Base-by-base conservation (phyloP, 192 early-diverging fungal genomes). In the Entomortierella beljakovae region DNA sequence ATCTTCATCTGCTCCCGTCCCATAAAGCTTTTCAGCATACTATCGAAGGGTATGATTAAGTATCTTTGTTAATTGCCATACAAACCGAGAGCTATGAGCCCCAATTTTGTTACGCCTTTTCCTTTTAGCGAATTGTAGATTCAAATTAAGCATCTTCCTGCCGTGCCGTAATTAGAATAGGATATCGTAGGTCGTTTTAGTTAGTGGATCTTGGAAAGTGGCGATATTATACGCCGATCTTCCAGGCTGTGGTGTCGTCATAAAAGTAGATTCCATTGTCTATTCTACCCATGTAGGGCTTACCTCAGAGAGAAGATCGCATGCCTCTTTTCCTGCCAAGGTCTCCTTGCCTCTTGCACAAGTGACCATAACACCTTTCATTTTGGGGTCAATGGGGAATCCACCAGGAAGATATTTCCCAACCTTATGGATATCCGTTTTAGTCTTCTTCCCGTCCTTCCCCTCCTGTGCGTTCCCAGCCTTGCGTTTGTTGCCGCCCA, bases 291-390 rank as follows among this genome's bases (percentile, higher is more conserved):
- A n/a, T n/a, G 9, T 2, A n/a, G 34, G 4, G 7, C 51, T 71
- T 84, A 84, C 87, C 60, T 82, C 65, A 31, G 80, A 69, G 49
- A 86, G 81, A 22, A 88, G 43, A 61, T 88, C 85, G 13, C 80
- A 73, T 22, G 82, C 81, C 66, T 88, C 87, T 48, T 71, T 76
- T 20, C 82, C 71, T 8, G 85, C 82, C 8, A 61, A 58, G 20
- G 32, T 55, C 58, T 88, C 87, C 66, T 75, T 85, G 42, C 63
- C 63, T 61, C 82, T 75, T 13, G 79, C 53, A 58, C 85, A 86
- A 52, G 80, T 88, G 38, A 88, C 75, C 51, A 88, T 73, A 29
- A 88, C 77, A 16, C 87, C 87, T 10, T 72, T 68, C 58, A 85
- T 83, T 28, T 81, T 81, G 11, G 85, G 70, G 52, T 84, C 70